These are phyloP conservation scores for Solanum sitiens DNA, from an alignment of 257 asterid genomes.

Conservation along the genomic window DNA sequence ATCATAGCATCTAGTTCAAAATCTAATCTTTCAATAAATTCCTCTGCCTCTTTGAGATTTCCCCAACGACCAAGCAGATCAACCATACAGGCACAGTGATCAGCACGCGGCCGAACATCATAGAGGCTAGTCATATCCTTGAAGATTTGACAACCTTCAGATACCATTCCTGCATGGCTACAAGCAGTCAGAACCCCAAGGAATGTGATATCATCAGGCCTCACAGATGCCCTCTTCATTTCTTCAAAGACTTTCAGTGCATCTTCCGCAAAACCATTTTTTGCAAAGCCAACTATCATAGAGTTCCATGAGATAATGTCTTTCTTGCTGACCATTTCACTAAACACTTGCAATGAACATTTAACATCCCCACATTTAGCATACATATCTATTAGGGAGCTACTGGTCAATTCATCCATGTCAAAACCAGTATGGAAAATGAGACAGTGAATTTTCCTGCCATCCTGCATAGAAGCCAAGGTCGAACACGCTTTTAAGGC, in stretches of 20 bases:
- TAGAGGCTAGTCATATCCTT: constrained; percentile 34
- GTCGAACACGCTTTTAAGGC: constrained; percentile 64
- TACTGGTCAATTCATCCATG: constrained; percentile 60
- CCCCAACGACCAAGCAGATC: constrained; percentile 95
- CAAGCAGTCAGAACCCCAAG: constrained; percentile 91
- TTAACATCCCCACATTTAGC: constrained; percentile 89
- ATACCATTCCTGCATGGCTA: constrained; percentile 78
- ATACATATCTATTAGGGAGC: constrained; percentile 89
- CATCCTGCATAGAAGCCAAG: constrained; percentile 54
- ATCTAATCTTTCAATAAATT: constrained; percentile 43
- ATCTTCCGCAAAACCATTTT: constrained; percentile 62
- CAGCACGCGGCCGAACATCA: constrained; percentile 49
- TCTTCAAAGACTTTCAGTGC: constrained; percentile 56
- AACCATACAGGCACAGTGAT: constrained; percentile 85
- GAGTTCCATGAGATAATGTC: constrained; percentile 83
- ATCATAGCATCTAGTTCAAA: constrained; percentile 63
- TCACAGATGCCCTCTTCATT: constrained; percentile 40
- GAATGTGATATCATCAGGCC: constrained; percentile 78
- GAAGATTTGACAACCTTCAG: constrained; percentile 57
- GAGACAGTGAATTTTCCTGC: constrained; percentile 54
- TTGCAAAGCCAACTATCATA: constrained; percentile 81
- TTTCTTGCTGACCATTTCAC: constrained; percentile 49
- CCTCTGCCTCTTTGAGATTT: constrained; percentile 63
- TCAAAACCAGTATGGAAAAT: constrained; percentile 55
- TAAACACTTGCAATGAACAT: constrained; percentile 49